These are phyloP conservation scores for Peziza echinospora DNA, from an alignment of 495 filamentous ascomycete genomes.

Conservation along the genomic window DNA sequence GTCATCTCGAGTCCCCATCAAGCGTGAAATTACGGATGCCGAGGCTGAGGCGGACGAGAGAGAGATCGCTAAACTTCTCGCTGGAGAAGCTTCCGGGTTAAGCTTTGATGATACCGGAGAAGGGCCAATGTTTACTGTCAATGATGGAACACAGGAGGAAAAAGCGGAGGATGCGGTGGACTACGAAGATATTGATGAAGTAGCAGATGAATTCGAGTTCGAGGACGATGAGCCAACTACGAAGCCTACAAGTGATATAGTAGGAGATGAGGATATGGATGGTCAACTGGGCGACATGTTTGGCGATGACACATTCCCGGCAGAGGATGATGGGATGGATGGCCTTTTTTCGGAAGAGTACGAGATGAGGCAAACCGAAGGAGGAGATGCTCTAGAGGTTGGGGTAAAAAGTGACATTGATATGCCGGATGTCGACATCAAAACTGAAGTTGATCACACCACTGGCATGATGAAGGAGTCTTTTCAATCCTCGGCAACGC, in stretches of 20 bases:
- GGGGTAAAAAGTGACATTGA: slow-evolving; percentile 1
- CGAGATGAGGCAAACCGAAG: not conserved
- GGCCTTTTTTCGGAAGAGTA: slow-evolving; percentile 31
- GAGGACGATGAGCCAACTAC: no score
- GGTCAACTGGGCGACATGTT: slow-evolving; percentile 32
- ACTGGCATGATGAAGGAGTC: not conserved
- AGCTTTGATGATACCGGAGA: not conserved
- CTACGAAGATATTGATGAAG: slow-evolving; percentile 50
- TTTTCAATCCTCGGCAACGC: not conserved
- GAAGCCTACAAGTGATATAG: no score
- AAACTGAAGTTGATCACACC: not conserved
- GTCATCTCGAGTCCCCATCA: not conserved
- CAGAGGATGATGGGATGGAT: slow-evolving; percentile 21
- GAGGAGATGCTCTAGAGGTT: slow-evolving; percentile 5
- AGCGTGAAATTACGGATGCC: no score
- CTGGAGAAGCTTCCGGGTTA: not conserved
- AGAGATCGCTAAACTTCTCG: not conserved
- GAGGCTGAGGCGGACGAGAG: not conserved
- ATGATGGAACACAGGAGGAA: slow-evolving; percentile 21
- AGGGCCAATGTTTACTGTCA: not conserved
- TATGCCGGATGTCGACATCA: not conserved
- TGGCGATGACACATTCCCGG: slow-evolving; percentile 4
- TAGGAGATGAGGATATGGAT: slow-evolving; percentile 28
- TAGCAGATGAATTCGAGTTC: slow-evolving; percentile 26
- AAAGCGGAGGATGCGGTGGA: slow-evolving; percentile 68